Base-by-base conservation (phyloP, 371 early-diverging fungal species). In the Nematocida sp. region DNA sequence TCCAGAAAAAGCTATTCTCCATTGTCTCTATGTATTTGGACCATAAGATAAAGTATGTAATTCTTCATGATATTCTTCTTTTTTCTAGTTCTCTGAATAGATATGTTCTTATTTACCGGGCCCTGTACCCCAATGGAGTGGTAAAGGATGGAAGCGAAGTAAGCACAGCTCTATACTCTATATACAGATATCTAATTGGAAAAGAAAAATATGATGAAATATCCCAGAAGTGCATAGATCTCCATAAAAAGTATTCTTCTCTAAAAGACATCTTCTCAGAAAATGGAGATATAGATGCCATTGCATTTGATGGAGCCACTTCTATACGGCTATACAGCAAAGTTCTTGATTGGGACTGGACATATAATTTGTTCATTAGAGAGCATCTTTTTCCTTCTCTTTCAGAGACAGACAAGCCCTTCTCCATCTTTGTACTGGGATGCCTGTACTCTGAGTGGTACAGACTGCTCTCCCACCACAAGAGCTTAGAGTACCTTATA, bases 291-390 rank as follows among this genome's bases (percentile, higher is more conserved):
- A 47, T 61, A 4, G 3, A 13, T 20, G 13, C 2, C 4, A 47
- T 25, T 18, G 61, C 57, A 0, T 71, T 71, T 61, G 75, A 71
- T 71, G 75, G 60, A 7, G 75, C 45, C 54, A 66, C 77, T 11
- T 59, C 78, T 23, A 45, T 83, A 5, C 71, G 80, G 38, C 49
- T 67, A 11, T 50, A 82, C 7, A 71, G 79, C 23, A 77, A 82
- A 54, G 78, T 67, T 48, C 51, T 84, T 45, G 84, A 84, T 65
- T 84, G 84, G 84, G 80, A 82, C 75, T 84, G 79, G 66, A 76
- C 81, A 26, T 82, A 81, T 55, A 84, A 84, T 54, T 67, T 33
- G 50, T 82, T 79, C 61, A 77, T 84, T 40, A 20, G 75, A 20
- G 77, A 78, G 35, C 50, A 56, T 23, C 49, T 81, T 3, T 60